Evolutionary conservation across 2,329 filamentous ascomycete genomes (phyloP).

Genomic region (Colletotrichum chlorophyti): DNA sequence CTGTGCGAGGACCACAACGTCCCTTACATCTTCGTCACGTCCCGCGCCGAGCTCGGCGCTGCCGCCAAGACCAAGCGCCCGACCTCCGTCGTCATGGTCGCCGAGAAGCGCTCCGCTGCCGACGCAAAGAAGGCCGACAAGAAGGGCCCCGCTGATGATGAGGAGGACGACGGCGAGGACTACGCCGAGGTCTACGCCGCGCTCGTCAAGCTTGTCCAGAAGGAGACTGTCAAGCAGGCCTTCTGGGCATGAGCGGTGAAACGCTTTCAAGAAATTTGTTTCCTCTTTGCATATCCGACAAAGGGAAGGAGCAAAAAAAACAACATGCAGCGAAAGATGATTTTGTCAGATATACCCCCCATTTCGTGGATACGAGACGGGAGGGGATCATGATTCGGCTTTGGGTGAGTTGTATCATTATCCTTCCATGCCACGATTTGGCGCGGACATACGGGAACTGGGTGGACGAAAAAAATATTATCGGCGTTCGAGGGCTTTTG

Average conservation of each 20-base stretch:
- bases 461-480: neutral
- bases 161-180: constrained; percentile 61
- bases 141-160: constrained; percentile 49
- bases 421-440: constrained; percentile 22
- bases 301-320: neutral
- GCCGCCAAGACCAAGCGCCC: constrained; percentile 95
- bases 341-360: neutral
- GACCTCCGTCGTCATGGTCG: constrained; percentile 93
- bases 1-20: constrained; percentile 98
- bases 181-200: constrained; percentile 70
- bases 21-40: constrained; percentile 94
- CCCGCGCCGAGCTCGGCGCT: constrained; percentile 90
- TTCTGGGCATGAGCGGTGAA: constrained; percentile 49
- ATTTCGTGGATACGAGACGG: no score
- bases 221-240: constrained; percentile 66
- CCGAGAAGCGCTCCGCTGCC: constrained; percentile 59
- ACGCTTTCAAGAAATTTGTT: constrained; percentile 32
- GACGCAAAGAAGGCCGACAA: constrained; percentile 53
- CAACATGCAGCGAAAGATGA: neutral
- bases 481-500: constrained; percentile 17
- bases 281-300: no score
- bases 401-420: constrained; percentile 28
- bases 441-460: constrained; percentile 27
- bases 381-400: constrained; percentile 20
- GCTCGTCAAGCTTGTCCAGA: constrained; percentile 70